These are phyloP conservation scores for Sesbania bispinosa DNA, from an alignment of 306 rosid genomes.

Conservation along the genomic window DNA sequence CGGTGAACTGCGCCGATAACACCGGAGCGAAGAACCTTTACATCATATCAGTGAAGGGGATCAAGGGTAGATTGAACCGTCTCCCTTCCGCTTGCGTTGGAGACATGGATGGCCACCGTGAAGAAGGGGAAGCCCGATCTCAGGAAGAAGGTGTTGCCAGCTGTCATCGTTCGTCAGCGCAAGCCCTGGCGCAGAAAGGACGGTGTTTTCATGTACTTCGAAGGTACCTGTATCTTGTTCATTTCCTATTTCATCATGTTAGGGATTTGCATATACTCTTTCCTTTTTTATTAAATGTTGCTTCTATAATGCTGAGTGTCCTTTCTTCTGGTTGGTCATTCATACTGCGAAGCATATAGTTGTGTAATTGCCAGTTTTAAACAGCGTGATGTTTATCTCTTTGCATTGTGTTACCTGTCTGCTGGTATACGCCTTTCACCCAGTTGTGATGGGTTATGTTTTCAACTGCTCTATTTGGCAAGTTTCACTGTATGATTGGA, in stretches of 20 bases:
- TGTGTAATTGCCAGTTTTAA: conserved; percentile 36
- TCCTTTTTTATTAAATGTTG: neutral
- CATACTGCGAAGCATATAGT: conserved; percentile 30
- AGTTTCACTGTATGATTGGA: no score
- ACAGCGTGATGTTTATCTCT: conserved; percentile 32
- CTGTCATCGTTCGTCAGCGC: conserved; percentile 80
- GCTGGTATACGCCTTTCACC: conserved; percentile 29
- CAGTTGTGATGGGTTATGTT: no score
- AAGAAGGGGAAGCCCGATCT: conserved; percentile 86
- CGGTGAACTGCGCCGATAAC: conserved; percentile 81
- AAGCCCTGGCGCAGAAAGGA: conserved; percentile 90
- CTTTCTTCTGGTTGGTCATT: conserved; percentile 14
- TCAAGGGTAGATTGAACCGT: conserved; percentile 73
- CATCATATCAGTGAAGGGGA: conserved; percentile 80
- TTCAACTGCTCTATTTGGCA: no score
- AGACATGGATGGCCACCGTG: conserved; percentile 92
- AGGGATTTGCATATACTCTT: no score
- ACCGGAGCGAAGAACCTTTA: conserved; percentile 85
- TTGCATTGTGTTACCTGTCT: conserved; percentile 49
- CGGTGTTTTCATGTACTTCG: conserved; percentile 85
- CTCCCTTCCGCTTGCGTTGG: conserved; percentile 87
- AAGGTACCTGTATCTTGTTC: conserved; percentile 30
- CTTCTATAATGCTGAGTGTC: conserved; percentile 12
- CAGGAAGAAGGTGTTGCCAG: conserved; percentile 81
- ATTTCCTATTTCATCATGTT: no score